Evolutionary conservation across 352 stramenopile species (phyloP).

Genomic region (Pythium grandisporangium): DNA sequence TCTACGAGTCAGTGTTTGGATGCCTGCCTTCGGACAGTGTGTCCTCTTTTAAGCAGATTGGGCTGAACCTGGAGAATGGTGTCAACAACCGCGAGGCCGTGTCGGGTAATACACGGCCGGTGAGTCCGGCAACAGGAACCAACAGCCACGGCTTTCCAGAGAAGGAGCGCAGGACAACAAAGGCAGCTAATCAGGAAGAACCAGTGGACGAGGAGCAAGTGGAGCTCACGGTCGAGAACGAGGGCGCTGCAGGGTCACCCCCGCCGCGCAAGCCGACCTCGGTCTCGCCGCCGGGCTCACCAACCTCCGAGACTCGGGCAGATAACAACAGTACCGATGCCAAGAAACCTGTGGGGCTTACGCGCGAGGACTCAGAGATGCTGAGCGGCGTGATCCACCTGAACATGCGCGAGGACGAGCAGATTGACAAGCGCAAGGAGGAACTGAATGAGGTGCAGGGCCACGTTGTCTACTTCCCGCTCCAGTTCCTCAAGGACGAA

Average conservation of each 20-base stretch:
- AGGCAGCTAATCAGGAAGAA: slow-evolving; percentile 8
- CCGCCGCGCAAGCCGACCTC: neutral
- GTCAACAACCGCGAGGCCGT: slow-evolving; percentile 1
- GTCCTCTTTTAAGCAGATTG: slow-evolving; percentile 60
- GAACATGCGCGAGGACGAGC: slow-evolving; percentile 58
- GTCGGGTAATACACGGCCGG: neutral
- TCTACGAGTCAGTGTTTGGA: slow-evolving; percentile 78
- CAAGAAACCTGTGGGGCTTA: neutral
- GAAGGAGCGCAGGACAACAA: slow-evolving; percentile 3
- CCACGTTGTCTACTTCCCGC: slow-evolving; percentile 83
- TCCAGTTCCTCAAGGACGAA: slow-evolving; percentile 78
- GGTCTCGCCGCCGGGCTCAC: neutral
- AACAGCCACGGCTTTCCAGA: neutral
- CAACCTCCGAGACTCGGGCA: too few species aligned
- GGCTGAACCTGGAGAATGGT: slow-evolving; percentile 23
- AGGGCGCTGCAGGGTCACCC: slow-evolving; percentile 1
- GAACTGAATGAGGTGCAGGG: slow-evolving; percentile 61
- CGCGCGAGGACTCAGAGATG: neutral
- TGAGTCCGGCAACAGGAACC: neutral
- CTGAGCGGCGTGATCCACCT: slow-evolving; percentile 53
- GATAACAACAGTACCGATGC: too few species aligned
- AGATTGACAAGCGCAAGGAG: slow-evolving; percentile 53
- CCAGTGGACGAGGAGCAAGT: slow-evolving; percentile 3
- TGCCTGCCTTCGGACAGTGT: slow-evolving; percentile 75
- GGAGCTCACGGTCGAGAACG: slow-evolving; percentile 8